Conservation (phyloP, 1,139 yeast species). For the Chernovozyma aurita region DNA sequence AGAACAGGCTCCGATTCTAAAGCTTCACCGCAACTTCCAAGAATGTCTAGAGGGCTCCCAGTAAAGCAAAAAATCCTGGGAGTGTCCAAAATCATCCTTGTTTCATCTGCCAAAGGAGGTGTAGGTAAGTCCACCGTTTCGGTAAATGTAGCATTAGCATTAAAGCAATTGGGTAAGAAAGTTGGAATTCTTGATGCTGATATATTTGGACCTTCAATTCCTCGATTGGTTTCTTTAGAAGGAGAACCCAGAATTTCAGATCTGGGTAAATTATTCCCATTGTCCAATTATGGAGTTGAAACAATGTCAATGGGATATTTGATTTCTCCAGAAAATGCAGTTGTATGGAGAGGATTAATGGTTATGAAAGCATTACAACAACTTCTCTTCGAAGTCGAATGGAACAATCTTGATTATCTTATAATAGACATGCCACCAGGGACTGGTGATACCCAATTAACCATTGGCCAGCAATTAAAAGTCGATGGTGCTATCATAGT, state of each 20-base stretch:
- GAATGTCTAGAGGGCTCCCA: constrained; percentile 49
- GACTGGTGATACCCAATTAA: constrained; percentile 83
- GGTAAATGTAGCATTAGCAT: constrained; percentile 63
- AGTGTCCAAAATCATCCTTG: constrained; percentile 59
- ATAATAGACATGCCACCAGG: constrained; percentile 91
- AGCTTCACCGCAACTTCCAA: constrained; percentile 27
- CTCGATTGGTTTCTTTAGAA: constrained; percentile 57
- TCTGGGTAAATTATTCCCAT: constrained; percentile 59
- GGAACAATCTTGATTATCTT: constrained; percentile 65
- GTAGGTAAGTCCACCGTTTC: constrained; percentile 60
- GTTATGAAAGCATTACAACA: constrained; percentile 87
- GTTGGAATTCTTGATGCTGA: constrained; percentile 79
- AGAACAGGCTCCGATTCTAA: constrained; percentile 6
- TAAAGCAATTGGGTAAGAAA: constrained; percentile 49
- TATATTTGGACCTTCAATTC: constrained; percentile 80
- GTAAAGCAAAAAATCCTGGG: constrained; percentile 53
- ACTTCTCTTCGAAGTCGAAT: constrained; percentile 71
- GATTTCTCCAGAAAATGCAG: constrained; percentile 55
- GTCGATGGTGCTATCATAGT: constrained; percentile 81
- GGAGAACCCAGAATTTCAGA: constrained; percentile 63
- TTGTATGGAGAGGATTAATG: constrained; percentile 86
- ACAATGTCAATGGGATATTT: constrained; percentile 91
- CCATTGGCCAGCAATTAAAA: constrained; percentile 71
- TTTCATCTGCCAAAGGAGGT: constrained; percentile 80
- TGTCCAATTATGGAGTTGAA: constrained; percentile 72